Conservation (phyloP, 371 early-diverging fungal species). For the Quaeritorhiza haematococci region DNA sequence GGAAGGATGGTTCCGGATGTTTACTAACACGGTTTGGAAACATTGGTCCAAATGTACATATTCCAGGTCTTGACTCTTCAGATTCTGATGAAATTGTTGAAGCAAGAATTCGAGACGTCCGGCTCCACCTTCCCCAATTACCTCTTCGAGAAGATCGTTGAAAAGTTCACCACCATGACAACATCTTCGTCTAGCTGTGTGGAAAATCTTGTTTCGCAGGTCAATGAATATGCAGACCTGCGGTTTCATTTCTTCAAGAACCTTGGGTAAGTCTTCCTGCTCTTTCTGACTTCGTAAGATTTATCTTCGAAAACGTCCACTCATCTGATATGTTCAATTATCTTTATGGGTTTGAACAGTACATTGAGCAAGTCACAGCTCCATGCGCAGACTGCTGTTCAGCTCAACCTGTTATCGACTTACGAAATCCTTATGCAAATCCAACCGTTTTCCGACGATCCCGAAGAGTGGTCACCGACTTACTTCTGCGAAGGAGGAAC, state of each 20-base stretch:
- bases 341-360: neutral
- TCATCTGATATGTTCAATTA: constrained; percentile 25
- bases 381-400: no score
- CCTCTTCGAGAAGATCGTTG: constrained; percentile 14
- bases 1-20: no score
- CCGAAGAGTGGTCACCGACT: neutral
- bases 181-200: constrained; percentile 49
- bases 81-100: no score
- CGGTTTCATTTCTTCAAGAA: constrained; percentile 73
- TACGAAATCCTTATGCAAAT: no score
- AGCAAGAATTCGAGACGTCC: constrained; percentile 55
- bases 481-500: constrained; percentile 2
- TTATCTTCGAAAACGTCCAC: no score
- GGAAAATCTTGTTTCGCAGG: constrained; percentile 68
- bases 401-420: no score
- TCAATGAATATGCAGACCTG: constrained; percentile 77
- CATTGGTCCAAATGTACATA: no score
- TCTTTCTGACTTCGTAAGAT: no score
- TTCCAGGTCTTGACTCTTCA: no score
- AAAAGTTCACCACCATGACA: no score
- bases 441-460: neutral
- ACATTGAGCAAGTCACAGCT: neutral
- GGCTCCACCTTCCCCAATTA: no score
- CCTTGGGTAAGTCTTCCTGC: constrained; percentile 43
- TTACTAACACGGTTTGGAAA: no score